Evolutionary conservation across 1,139 yeast genomes (phyloP).

Genomic region (Geotrichum siamense): DNA sequence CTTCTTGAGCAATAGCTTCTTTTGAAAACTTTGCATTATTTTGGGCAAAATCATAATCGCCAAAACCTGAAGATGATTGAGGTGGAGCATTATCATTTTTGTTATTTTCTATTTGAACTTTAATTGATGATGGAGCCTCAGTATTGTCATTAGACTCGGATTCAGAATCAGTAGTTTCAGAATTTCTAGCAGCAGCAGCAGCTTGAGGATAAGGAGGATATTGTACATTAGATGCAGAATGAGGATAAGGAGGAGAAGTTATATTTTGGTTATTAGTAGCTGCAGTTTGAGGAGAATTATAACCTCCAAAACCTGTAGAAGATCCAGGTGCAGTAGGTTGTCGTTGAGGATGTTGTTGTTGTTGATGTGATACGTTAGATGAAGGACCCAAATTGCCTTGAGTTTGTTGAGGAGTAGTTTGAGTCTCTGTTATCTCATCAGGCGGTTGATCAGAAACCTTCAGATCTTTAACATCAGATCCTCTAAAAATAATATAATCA

Average conservation of each 20-base stretch:
- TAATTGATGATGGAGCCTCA: too few species aligned
- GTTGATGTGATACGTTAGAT: slow-evolving; percentile 1
- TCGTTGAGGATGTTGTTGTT: slow-evolving; percentile 10
- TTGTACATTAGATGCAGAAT: not conserved
- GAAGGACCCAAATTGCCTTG: too few species aligned
- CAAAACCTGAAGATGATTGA: slow-evolving; percentile 7
- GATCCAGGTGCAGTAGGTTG: slow-evolving; percentile 9
- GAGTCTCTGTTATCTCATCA: slow-evolving; percentile 18
- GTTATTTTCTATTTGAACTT: too few species aligned
- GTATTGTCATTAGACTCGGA: too few species aligned
- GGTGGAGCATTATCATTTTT: too few species aligned
- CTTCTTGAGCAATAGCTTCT: slow-evolving; percentile 29
- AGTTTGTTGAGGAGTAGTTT: not conserved
- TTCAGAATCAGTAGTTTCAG: too few species aligned
- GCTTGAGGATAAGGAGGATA: not conserved
- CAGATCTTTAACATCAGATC: slow-evolving; percentile 87
- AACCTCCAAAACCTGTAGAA: slow-evolving; percentile 5
- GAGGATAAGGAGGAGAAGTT: not conserved
- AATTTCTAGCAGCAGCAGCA: too few species aligned
- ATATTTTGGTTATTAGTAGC: not conserved
- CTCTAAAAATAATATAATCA: slow-evolving; percentile 80
- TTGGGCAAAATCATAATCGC: slow-evolving; percentile 59
- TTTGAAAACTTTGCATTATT: slow-evolving; percentile 55
- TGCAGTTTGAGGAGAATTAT: slow-evolving; percentile 1
- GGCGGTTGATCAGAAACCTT: slow-evolving; percentile 67